A percentile compares a stretch with the other conserved stretches of the same genome.
phyloP scores from a whole-genome alignment of 2,329 filamentous ascomycete genomes.

The Botrytis elliptica region DNA sequence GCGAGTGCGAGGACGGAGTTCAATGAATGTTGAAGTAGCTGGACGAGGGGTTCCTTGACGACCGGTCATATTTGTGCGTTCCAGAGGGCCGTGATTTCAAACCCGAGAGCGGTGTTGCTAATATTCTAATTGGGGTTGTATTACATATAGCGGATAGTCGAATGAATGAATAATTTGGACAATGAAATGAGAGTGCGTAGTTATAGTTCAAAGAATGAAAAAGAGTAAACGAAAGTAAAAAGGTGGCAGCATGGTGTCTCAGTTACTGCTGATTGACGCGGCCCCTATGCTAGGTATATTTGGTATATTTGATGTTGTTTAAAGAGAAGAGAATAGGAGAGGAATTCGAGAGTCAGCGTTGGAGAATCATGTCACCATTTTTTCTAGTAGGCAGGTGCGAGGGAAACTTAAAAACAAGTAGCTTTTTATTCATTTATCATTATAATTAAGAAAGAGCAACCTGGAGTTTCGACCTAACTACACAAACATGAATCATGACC shows the following conservation, averaged over 20 bases:
- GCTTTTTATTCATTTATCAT: slow-evolving; percentile 20
- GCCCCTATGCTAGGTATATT: slow-evolving; percentile 14
- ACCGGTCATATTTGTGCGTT: slow-evolving; percentile 1
- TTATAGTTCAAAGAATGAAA: neutral
- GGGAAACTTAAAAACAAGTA: neutral
- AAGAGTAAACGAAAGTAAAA: slow-evolving; percentile 15
- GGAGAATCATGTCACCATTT: neutral
- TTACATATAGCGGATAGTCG: neutral
- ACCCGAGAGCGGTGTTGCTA: neutral
- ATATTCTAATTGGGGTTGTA: neutral
- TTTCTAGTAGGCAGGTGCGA: neutral
- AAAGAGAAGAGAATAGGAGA: neutral
- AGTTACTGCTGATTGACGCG: slow-evolving; percentile 17
- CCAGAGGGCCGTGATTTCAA: neutral
- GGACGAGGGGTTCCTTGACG: slow-evolving; percentile 16
- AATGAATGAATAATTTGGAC: neutral
- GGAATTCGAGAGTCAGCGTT: neutral
- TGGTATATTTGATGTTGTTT: slow-evolving; percentile 1
- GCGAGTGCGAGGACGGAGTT: slow-evolving; percentile 8
- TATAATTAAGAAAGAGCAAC: slow-evolving; percentile 21
- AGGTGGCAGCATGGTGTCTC: slow-evolving; percentile 18
- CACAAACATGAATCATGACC: slow-evolving; percentile 16
- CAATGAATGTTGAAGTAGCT: slow-evolving; percentile 7
- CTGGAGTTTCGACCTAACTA: slow-evolving; percentile 11
- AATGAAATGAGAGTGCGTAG: neutral